Conservation (phyloP, 352 stramenopile species). For the Paralagenidium karlingii region DNA sequence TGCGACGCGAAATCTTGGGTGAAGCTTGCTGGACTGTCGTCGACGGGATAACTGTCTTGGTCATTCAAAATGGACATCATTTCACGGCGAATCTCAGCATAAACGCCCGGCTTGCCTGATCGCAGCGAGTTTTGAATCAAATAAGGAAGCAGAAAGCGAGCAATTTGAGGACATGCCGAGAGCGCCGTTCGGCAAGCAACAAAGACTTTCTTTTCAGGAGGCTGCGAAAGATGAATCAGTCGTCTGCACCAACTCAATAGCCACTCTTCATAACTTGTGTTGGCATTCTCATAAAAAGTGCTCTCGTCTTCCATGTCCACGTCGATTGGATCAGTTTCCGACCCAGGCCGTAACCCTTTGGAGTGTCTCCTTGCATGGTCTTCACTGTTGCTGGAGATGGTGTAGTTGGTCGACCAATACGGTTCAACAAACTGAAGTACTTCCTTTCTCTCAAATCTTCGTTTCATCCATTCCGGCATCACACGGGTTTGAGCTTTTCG, state of each 20-base stretch:
- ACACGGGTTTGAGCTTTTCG: slow-evolving; percentile 4
- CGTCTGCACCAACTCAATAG: slow-evolving; percentile 62
- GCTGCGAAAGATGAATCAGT: slow-evolving; percentile 64
- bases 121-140: slow-evolving; percentile 78
- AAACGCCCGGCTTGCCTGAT: slow-evolving; percentile 42
- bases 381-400: slow-evolving; percentile 6
- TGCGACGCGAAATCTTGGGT: not conserved
- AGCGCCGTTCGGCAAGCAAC: slow-evolving; percentile 48
- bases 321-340: slow-evolving; percentile 10
- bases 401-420: slow-evolving; percentile 85
- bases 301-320: slow-evolving; percentile 19
- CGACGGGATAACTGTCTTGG: slow-evolving; percentile 24
- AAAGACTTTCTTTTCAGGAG: slow-evolving; percentile 80
- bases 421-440: slow-evolving; percentile 81
- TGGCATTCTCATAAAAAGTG: slow-evolving; percentile 68
- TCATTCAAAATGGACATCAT: slow-evolving; percentile 71
- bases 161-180: slow-evolving; percentile 51
- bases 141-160: slow-evolving; percentile 71
- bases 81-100: slow-evolving; percentile 64
- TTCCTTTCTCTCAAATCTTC: slow-evolving; percentile 68
- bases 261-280: slow-evolving; percentile 70
- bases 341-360: slow-evolving; percentile 6
- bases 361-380: slow-evolving; percentile 2
- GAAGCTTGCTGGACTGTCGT: not conserved
- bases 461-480: slow-evolving; percentile 81